phyloP scores from a whole-genome alignment of 768 basidiomycete genomes.

The Candolleomyces eurysporus region DNA sequence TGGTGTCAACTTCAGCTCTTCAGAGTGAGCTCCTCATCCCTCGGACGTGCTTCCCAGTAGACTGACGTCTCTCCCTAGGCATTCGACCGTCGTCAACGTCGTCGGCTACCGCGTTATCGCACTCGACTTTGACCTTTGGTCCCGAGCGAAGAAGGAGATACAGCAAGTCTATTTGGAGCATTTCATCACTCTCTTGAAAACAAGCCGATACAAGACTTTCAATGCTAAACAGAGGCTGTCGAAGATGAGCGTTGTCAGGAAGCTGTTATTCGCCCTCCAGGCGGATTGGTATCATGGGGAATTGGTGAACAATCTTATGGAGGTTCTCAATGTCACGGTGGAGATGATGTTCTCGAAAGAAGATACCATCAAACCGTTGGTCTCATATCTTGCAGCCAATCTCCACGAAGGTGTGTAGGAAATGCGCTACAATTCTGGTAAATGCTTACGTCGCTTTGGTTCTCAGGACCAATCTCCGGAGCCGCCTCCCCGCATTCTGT shows the following conservation, averaged over 20 bases:
- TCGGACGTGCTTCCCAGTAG: not conserved
- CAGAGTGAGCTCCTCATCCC: slow-evolving; percentile 50
- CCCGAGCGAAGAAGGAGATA: slow-evolving; percentile 65
- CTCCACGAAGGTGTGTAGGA: slow-evolving; percentile 57
- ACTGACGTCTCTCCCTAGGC: slow-evolving; percentile 35
- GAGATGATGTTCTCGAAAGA: slow-evolving; percentile 69
- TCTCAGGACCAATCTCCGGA: slow-evolving; percentile 16
- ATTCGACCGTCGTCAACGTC: slow-evolving; percentile 80
- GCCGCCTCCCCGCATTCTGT: slow-evolving; percentile 53
- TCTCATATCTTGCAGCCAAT: slow-evolving; percentile 83
- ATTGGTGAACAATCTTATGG: slow-evolving; percentile 47
- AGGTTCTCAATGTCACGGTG: slow-evolving; percentile 59
- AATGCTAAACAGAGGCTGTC: slow-evolving; percentile 72
- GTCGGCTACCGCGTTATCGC: slow-evolving; percentile 81
- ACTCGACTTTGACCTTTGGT: slow-evolving; percentile 91
- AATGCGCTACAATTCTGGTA: not conserved
- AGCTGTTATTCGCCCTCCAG: slow-evolving; percentile 79
- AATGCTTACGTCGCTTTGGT: not conserved
- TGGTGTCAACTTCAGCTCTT: slow-evolving; percentile 78
- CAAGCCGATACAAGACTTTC: slow-evolving; percentile 74
- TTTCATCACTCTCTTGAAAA: slow-evolving; percentile 69
- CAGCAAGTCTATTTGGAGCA: slow-evolving; percentile 79
- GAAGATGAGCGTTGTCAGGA: slow-evolving; percentile 70
- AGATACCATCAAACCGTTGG: slow-evolving; percentile 78
- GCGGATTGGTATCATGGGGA: slow-evolving; percentile 71